Evolutionary conservation across 2,329 filamentous ascomycete genomes (phyloP), one percentile per base, ranked within the genome.

Genomic region (Seiridium cupressi): DNA sequence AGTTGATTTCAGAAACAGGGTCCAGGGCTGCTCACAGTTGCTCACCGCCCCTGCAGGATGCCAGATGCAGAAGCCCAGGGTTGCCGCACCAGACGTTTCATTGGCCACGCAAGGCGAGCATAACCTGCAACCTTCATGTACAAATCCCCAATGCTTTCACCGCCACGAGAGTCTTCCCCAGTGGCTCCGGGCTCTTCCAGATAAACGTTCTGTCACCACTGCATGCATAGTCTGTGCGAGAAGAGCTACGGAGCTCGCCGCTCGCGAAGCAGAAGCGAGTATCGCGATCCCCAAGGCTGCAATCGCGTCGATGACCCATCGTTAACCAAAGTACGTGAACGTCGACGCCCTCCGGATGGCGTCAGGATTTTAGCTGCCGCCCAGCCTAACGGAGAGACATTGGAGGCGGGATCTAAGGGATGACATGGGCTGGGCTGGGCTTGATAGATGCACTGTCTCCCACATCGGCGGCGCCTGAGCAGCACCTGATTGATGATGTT

Each of bases 401-500:
- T 44, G 13, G 40, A 44, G 31, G 38, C 53, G 53, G 34, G 38
- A 42, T 38, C 26, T 44, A 42, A 44, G 26, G 26, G 36, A 11
- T 53, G 47, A 49, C n/a, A 49, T 11, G 18, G 47, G 18, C 5
- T 26, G 8, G 13, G 31, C 18, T 32, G n/a, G 26, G n/a, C 5
- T 31, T 32, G 10, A 49, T 38, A 35, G 10, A 31, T 34, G 38
- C 54, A 11, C 26, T 35, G 54, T 44, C 54, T 46, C 26, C 31
- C 46, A 51, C 35, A 48, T 38, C 44, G 55, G 44, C 36, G 13
- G 44, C 35, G 32, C 32, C 40, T 10, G 18, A 46, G n/a, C 44
- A 34, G 55, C n/a, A 60, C 4, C 7, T 61, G 62, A 64, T 62
- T 61, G 60, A 55, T 54, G 56, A 44, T 62, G 60, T 63, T 63